phyloP scores from a whole-genome alignment of 257 asterid species.

The Nicotiana sylvestris region DNA sequence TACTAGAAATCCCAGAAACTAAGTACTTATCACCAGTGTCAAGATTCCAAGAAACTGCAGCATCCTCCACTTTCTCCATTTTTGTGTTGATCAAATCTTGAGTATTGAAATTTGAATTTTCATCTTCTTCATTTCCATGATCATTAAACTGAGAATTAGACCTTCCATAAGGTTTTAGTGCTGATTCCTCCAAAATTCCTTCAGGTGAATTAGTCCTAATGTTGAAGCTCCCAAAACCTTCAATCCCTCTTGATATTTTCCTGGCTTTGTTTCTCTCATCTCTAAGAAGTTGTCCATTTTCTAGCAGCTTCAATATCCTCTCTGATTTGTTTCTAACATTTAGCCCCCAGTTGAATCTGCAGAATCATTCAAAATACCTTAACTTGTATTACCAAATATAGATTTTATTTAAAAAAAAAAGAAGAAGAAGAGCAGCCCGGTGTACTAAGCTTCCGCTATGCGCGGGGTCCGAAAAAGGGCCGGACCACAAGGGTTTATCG shows the following conservation, averaged over 20 bases:
- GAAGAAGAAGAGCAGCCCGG: no score
- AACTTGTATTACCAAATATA: neutral
- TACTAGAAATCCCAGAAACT: neutral
- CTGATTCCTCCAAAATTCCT: conserved; percentile 24
- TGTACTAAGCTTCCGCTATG: no score
- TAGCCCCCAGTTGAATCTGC: conserved; percentile 80
- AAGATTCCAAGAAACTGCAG: conserved; percentile 2
- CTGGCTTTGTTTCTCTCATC: conserved; percentile 73
- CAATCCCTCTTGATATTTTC: conserved; percentile 63
- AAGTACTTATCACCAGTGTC: neutral
- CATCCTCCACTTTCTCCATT: conserved; percentile 13
- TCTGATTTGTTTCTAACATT: conserved; percentile 66
- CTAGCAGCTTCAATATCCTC: conserved; percentile 60
- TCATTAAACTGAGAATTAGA: conserved; percentile 54
- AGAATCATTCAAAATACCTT: neutral
- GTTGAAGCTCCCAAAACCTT: conserved; percentile 86
- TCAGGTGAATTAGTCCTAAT: conserved; percentile 30
- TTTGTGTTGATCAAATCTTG: no score
- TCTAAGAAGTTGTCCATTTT: conserved; percentile 52
- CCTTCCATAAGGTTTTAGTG: conserved; percentile 34
- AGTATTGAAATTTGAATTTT: neutral
- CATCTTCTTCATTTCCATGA: conserved; percentile 32
- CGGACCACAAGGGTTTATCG: no score
- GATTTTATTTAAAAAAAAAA: neutral
- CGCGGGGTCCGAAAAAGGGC: no score